Evolutionary conservation across 2,329 filamentous ascomycete genomes (phyloP).

Genomic region (Trichoderma atrobrunneum): DNA sequence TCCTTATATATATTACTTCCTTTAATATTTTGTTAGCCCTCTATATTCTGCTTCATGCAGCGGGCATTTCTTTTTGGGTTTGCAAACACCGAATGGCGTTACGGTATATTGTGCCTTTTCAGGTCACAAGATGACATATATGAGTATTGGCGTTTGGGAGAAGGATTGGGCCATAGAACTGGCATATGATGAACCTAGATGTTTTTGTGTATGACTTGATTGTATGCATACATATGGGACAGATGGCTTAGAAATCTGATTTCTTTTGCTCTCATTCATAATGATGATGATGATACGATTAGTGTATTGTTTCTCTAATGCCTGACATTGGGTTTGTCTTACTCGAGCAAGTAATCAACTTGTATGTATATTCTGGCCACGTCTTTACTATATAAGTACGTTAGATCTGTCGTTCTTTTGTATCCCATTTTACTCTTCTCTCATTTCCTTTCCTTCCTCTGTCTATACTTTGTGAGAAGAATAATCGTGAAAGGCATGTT

Average conservation of each 20-base stretch:
- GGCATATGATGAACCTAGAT: background rate
- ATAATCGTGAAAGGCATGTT: background rate
- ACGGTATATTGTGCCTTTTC: background rate
- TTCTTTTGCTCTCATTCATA: background rate
- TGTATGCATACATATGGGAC: constrained; percentile 12
- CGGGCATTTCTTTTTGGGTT: background rate
- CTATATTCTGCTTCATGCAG: background rate
- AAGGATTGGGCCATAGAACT: background rate
- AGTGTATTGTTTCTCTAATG: background rate
- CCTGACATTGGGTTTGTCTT: background rate
- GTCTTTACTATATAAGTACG: background rate
- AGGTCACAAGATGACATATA: background rate
- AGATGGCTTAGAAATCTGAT: background rate
- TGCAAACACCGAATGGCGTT: background rate
- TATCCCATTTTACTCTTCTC: no score
- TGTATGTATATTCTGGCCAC: background rate
- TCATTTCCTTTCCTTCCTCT: background rate
- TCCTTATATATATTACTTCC: background rate
- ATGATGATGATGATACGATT: background rate
- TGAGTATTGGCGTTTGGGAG: constrained; percentile 14
- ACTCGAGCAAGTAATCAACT: background rate
- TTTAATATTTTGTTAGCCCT: background rate
- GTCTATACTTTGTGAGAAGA: background rate
- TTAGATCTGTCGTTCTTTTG: no score
- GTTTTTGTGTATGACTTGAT: constrained; percentile 16